These are phyloP conservation scores for Rhododendron henanense DNA, from an alignment of 148 eudicot species.

Conservation along the genomic window DNA sequence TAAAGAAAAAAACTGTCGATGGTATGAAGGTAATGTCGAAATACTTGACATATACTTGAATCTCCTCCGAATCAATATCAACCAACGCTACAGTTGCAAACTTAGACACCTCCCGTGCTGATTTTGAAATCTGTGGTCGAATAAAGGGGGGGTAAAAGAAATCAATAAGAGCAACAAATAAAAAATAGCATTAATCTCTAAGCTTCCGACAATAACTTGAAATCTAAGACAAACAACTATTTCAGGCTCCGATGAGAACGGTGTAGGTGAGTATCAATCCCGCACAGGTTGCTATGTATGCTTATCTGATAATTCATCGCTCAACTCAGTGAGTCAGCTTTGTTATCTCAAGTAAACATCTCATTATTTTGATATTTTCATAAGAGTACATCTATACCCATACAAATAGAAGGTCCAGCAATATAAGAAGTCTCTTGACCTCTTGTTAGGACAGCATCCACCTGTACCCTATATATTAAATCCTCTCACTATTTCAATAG, in stretches of 20 bases:
- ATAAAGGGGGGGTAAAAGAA: neutral
- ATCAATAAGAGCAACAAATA: neutral
- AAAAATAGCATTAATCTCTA: neutral
- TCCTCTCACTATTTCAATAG: neutral
- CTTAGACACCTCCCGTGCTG: conserved; percentile 78
- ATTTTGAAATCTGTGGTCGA: conserved; percentile 59
- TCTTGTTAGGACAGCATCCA: neutral
- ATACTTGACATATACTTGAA: conserved; percentile 83
- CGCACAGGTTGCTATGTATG: neutral
- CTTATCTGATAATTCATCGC: neutral
- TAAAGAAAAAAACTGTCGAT: conserved; percentile 85
- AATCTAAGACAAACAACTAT: neutral
- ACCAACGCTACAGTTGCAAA: conserved; percentile 72
- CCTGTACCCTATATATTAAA: neutral
- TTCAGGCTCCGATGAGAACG: neutral
- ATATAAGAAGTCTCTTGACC: neutral
- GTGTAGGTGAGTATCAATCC: neutral
- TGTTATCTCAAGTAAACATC: neutral
- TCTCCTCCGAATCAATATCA: conserved; percentile 72
- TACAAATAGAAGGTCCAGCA: neutral
- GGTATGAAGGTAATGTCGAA: conserved; percentile 81
- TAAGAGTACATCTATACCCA: neutral
- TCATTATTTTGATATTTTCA: neutral
- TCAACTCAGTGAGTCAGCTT: neutral
- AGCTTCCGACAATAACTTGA: neutral